These are phyloP conservation scores for Mucor ambiguus DNA, from an alignment of 371 early-diverging fungal genomes.

Conservation along the genomic window DNA sequence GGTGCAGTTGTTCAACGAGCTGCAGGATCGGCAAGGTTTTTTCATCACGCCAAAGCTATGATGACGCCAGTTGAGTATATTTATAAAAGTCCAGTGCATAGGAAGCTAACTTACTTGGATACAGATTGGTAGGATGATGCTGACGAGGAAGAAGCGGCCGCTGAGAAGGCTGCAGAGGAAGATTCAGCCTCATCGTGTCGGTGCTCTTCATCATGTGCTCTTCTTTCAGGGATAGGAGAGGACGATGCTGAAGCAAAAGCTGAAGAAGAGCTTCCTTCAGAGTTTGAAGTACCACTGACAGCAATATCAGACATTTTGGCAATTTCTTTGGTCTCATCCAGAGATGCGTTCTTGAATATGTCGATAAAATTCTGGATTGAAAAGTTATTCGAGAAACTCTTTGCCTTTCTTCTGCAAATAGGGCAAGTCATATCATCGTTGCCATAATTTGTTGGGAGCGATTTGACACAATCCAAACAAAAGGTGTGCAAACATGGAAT, in stretches of 20 bases:
- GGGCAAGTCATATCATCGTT: slow-evolving; percentile 14
- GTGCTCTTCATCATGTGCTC: not conserved
- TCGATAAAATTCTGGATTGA: slow-evolving; percentile 21
- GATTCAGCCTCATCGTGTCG: not conserved
- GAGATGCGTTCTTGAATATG: slow-evolving; percentile 3
- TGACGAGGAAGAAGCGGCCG: not conserved
- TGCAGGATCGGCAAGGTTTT: slow-evolving; percentile 24
- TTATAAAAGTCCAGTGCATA: not conserved
- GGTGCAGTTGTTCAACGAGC: not conserved
- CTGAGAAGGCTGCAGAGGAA: not conserved
- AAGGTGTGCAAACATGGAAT: slow-evolving; percentile 34
- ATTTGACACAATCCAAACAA: slow-evolving; percentile 17
- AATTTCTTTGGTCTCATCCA: not conserved
- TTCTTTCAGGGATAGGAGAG: too few relatives aligned
- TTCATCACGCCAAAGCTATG: not conserved
- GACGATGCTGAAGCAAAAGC: not conserved
- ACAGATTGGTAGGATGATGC: not conserved
- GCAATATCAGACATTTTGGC: too few relatives aligned
- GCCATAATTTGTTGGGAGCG: not conserved
- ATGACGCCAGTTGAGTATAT: too few relatives aligned
- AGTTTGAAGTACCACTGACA: not conserved
- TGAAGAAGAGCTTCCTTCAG: not conserved
- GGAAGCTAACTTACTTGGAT: not conserved
- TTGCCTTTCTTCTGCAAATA: slow-evolving; percentile 19
- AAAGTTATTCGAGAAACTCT: slow-evolving; percentile 13